These are phyloP conservation scores for Beverwykella pulmonaria DNA, from an alignment of 495 filamentous ascomycete species.

Conservation along the genomic window DNA sequence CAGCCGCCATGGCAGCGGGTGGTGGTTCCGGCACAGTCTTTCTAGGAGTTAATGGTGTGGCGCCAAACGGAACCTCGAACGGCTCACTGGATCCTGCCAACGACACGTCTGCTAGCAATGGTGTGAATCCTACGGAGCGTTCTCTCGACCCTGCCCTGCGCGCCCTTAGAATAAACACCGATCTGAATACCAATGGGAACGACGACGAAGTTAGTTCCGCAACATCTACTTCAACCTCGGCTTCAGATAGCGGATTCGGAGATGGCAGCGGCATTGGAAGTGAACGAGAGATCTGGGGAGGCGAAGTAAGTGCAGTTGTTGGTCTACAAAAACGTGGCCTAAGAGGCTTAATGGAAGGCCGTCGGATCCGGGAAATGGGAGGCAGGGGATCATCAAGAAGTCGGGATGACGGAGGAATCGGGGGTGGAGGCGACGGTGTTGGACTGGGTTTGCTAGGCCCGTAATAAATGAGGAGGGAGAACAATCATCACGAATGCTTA, in stretches of 20 bases:
- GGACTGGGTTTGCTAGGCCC: conserved; percentile 25
- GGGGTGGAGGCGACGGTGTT: conserved; percentile 16
- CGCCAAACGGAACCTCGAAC: conserved; percentile 5
- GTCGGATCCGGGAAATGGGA: conserved; percentile 64
- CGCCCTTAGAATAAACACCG: conserved; percentile 45
- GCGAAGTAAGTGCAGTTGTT: conserved; percentile 89
- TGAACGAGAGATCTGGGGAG: conserved; percentile 69
- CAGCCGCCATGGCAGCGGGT: conserved; percentile 95
- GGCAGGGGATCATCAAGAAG: conserved; percentile 32
- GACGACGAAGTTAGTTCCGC: conserved; percentile 34
- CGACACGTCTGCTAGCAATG: not conserved
- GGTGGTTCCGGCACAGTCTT: conserved; percentile 68
- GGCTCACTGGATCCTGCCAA: conserved; percentile 2
- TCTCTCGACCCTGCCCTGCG: conserved; percentile 35
- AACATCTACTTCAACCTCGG: conserved; percentile 30
- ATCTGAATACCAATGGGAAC: conserved; percentile 28
- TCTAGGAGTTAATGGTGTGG: conserved; percentile 22
- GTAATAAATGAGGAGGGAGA: not conserved
- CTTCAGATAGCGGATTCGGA: conserved; percentile 36
- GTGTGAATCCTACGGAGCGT: not conserved
- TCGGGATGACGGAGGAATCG: conserved; percentile 17
- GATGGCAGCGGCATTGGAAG: conserved; percentile 36
- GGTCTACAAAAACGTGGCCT: conserved; percentile 92
- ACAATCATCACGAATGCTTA: not conserved
- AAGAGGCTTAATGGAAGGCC: conserved; percentile 91